These are phyloP conservation scores for Coleophoma eucalyptorum DNA, from an alignment of 2,329 filamentous ascomycete species.

Conservation along the genomic window DNA sequence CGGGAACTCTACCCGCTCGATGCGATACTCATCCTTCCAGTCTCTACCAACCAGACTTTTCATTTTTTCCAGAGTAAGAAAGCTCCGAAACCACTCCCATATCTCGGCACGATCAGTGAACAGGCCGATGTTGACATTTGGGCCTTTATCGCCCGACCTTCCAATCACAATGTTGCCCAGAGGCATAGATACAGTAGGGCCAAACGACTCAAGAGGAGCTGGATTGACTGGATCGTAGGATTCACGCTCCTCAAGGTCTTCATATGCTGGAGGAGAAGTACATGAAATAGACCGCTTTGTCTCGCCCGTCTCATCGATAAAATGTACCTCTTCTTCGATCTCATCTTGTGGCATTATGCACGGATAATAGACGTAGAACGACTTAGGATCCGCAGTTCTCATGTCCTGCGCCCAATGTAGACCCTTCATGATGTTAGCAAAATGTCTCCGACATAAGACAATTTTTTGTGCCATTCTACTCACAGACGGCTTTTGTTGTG, in stretches of 20 bases:
- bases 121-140: background rate
- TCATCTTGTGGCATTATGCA: constrained; percentile 15
- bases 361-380: constrained; percentile 23
- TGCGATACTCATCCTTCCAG: background rate
- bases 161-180: background rate
- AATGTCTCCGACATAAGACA: too few relatives aligned
- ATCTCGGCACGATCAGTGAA: background rate
- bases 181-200: background rate
- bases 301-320: too few relatives aligned
- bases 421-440: constrained; percentile 36
- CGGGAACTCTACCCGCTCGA: background rate
- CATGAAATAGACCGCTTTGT: constrained; percentile 17
- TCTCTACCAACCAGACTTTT: background rate
- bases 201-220: background rate
- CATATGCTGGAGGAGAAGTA: background rate
- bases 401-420: too few relatives aligned
- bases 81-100: background rate
- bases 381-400: too few relatives aligned
- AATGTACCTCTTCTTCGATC: constrained; percentile 13
- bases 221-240: constrained; percentile 5
- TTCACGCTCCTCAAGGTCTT: too few relatives aligned
- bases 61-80: background rate
- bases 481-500: too few relatives aligned
- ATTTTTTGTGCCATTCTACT: too few relatives aligned
- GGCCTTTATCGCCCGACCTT: background rate